Conservation (phyloP, 345 rosid genomes). For the Eucalyptus victrix region DNA sequence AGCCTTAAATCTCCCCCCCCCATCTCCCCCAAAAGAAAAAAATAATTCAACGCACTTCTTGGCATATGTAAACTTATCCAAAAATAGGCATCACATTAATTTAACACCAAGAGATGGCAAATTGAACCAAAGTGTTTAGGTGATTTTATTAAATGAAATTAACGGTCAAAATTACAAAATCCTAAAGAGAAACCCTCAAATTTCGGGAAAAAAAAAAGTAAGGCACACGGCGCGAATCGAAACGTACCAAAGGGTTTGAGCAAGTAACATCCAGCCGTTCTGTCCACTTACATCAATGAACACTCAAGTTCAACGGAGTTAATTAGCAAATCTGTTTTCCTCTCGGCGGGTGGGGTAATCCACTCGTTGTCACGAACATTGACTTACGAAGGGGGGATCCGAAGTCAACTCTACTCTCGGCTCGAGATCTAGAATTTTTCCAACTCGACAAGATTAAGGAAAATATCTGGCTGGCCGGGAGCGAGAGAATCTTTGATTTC, state of each 20-base stretch:
- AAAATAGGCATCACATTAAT: background rate
- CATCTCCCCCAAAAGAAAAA: rapidly evolving
- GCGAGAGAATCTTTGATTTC: background rate
- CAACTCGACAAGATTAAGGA: background rate
- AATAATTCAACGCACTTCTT: background rate
- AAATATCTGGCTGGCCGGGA: background rate
- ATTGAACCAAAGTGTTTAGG: rapidly evolving
- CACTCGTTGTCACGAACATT: background rate
- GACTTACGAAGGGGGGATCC: background rate
- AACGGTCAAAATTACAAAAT: background rate
- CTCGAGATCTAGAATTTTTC: background rate
- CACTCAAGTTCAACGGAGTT: background rate
- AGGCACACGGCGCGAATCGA: rapidly evolving
- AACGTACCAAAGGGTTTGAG: background rate
- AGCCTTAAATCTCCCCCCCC: background rate
- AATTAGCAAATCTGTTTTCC: background rate
- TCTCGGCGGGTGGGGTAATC: background rate
- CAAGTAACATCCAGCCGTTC: background rate
- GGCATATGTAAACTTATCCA: background rate
- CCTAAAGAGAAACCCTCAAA: background rate
- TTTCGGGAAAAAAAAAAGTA: background rate
- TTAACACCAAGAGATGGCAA: background rate
- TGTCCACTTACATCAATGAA: background rate
- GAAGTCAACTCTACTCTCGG: background rate
- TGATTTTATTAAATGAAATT: background rate